These are phyloP conservation scores for Sedum album DNA, from an alignment of 164 flowering plant genomes.

Conservation along the genomic window DNA sequence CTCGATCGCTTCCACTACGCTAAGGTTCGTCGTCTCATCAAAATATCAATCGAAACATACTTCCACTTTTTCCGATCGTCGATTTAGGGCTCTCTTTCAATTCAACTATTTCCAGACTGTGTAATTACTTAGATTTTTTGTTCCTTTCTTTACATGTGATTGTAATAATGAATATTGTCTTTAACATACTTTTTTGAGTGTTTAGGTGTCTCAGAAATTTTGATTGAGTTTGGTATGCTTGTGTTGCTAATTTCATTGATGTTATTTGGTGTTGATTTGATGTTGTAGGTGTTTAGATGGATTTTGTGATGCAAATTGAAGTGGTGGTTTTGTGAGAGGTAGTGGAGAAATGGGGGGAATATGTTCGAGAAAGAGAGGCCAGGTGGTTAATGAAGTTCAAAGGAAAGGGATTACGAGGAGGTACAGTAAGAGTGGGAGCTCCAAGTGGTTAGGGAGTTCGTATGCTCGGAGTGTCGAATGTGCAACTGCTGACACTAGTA, in stretches of 20 bases:
- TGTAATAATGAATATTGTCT: no score
- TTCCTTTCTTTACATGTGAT: neutral
- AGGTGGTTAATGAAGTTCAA: neutral
- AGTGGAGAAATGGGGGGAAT: neutral
- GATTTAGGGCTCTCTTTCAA: neutral
- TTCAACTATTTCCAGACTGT: neutral
- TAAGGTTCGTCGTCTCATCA: neutral
- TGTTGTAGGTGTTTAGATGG: neutral
- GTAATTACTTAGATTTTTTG: neutral
- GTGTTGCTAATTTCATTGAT: neutral
- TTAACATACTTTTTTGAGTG: neutral
- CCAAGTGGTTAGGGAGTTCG: constrained; percentile 41
- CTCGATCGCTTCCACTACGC: neutral
- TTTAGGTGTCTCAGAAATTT: neutral
- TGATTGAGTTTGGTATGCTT: neutral
- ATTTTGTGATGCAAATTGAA: neutral
- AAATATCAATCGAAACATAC: no score
- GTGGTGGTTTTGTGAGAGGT: neutral
- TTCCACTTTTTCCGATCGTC: neutral
- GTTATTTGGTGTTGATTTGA: neutral
- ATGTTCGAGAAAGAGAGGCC: neutral
- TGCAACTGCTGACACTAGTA: constrained; percentile 28
- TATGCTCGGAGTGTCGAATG: constrained; percentile 24
- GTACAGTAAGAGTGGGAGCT: neutral
- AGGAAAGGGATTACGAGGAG: neutral